Percentiles rank a stretch among this genome's conserved stretches.
phyloP scores from a whole-genome alignment of 495 filamentous ascomycete species.

The Penicillium mononematosum region DNA sequence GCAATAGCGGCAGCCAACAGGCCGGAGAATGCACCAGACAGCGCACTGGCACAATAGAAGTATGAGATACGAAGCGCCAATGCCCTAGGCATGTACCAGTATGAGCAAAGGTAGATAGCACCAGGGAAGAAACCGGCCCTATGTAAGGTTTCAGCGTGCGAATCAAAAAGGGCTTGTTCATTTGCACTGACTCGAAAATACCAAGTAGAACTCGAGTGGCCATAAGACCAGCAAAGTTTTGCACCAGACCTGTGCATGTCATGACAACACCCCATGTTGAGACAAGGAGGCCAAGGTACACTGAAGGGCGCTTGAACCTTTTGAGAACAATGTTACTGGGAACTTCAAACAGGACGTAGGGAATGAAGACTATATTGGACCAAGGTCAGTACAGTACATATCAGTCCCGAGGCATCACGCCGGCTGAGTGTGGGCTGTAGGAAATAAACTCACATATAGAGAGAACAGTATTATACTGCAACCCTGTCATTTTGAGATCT shows the following conservation, averaged over 20 bases:
- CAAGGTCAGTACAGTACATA: background rate
- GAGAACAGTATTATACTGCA: conserved; percentile 34
- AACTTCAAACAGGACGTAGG: conserved; percentile 32
- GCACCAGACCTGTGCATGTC: conserved; percentile 43
- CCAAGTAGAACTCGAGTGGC: conserved; percentile 23
- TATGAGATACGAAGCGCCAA: conserved; percentile 48
- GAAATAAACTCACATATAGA: conserved; percentile 21
- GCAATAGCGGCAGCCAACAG: conserved; percentile 65
- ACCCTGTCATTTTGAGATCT: conserved; percentile 9
- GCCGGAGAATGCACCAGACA: conserved; percentile 66
- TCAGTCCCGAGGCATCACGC: background rate
- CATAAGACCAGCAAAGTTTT: conserved; percentile 30
- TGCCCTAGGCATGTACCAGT: conserved; percentile 59
- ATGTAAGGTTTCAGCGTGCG: background rate
- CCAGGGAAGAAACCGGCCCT: conserved; percentile 61
- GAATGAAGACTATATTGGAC: conserved; percentile 32
- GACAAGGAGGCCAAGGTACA: conserved; percentile 22
- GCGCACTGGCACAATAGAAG: conserved; percentile 61
- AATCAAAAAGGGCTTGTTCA: background rate
- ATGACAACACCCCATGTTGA: conserved; percentile 46
- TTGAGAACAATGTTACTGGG: conserved; percentile 29
- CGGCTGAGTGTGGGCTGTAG: background rate
- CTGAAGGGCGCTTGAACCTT: conserved; percentile 17
- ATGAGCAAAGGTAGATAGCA: conserved; percentile 63
- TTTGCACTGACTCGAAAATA: conserved; percentile 19